phyloP scores from a whole-genome alignment of 139 green algal species.

The Chlorella sp. region DNA sequence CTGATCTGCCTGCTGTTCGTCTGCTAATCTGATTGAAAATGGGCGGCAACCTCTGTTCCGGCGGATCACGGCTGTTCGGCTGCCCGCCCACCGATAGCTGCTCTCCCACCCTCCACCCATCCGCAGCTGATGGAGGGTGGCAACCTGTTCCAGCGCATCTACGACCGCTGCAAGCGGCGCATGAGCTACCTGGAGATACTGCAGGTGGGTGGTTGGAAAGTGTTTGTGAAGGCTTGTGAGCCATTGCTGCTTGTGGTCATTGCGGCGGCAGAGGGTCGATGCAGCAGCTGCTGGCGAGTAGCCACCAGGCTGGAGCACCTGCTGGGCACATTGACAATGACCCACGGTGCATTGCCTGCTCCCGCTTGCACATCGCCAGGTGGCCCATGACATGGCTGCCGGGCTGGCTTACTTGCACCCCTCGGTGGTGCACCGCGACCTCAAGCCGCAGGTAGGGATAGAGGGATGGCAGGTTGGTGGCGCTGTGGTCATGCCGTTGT shows the following conservation, averaged over 20 bases:
- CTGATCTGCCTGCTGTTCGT: too few species aligned
- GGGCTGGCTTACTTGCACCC: constrained; percentile 84
- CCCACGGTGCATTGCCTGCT: not conserved
- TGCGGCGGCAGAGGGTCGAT: too few species aligned
- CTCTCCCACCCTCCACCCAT: too few species aligned
- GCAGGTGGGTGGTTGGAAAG: constrained; percentile 28
- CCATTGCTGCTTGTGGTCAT: not conserved
- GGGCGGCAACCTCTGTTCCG: too few species aligned
- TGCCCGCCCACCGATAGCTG: too few species aligned
- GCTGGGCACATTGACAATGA: not conserved
- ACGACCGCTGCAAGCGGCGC: constrained; percentile 58
- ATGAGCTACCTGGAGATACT: constrained; percentile 78
- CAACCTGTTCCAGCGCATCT: constrained; percentile 74
- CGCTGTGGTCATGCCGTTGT: constrained; percentile 35
- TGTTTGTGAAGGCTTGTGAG: not conserved
- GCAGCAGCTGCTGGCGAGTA: too few species aligned
- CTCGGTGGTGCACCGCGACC: constrained; percentile 79
- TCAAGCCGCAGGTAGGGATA: constrained; percentile 65
- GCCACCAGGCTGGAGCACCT: too few species aligned
- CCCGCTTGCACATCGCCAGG: constrained; percentile 13
- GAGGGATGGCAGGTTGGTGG: not conserved
- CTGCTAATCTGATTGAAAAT: too few species aligned
- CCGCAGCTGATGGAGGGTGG: constrained; percentile 66
- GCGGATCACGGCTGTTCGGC: too few species aligned
- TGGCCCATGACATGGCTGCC: constrained; percentile 66